Percentiles rank a stretch among this genome's conserved stretches.
Evolutionary conservation across 192 early-diverging fungal species (phyloP).

Genomic region (Coemansia erecta): DNA sequence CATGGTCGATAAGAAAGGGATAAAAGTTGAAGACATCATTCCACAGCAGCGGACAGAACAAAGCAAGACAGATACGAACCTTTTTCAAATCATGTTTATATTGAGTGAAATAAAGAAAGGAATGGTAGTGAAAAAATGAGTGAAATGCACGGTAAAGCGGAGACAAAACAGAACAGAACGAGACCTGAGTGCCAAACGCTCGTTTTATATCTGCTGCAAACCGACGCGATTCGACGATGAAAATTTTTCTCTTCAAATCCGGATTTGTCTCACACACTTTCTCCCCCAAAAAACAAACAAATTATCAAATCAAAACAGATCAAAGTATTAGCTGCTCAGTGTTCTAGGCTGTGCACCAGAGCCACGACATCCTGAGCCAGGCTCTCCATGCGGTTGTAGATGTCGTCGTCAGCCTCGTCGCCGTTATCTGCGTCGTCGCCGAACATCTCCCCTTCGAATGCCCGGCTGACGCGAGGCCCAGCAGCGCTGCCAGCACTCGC

Average conservation of each 20-base stretch:
- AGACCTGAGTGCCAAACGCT: background rate
- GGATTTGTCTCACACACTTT: no score
- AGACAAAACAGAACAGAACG: background rate
- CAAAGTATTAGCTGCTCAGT: background rate
- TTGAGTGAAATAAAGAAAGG: background rate
- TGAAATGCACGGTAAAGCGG: constrained; percentile 7
- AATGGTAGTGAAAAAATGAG: constrained; percentile 1
- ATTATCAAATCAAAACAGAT: constrained; percentile 1
- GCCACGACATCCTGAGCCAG: constrained; percentile 45
- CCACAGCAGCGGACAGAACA: constrained; percentile 4
- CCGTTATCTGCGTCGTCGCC: constrained; percentile 19
- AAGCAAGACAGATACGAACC: background rate
- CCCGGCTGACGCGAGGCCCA: constrained; percentile 32
- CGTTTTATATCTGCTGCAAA: background rate
- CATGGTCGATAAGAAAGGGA: constrained; percentile 49
- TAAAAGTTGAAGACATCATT: constrained; percentile 49
- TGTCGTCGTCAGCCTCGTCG: constrained; percentile 39
- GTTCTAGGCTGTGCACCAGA: constrained; percentile 34
- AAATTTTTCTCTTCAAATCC: background rate
- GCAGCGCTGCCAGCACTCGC: constrained; percentile 22
- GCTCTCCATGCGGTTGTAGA: constrained; percentile 44
- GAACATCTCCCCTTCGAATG: constrained; percentile 20
- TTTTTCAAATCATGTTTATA: background rate
- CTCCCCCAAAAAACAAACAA: background rate
- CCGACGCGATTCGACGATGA: background rate